Evolutionary conservation across 257 asterid genomes (phyloP), one percentile per base, ranked within the genome.

Genomic region (Agastache rugosa): DNA sequence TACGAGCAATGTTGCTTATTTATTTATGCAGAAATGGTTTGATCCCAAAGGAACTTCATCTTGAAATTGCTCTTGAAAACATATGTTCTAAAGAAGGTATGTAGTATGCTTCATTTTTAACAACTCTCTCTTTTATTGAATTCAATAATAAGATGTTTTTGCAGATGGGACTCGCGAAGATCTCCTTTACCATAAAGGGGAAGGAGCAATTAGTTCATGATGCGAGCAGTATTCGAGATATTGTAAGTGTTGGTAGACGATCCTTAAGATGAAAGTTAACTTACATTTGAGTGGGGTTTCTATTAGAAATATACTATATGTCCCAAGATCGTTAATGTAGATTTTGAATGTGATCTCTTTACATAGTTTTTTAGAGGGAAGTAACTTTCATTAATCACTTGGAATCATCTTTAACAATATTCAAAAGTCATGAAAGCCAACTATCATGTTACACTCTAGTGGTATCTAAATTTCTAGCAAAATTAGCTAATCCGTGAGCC

Each of bases 41-140:
- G 83, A 79, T 84, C 81, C 99, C 99, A 22, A 94, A 92, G 89
- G 85, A 89, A 81, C 93, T 87, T 83, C 99, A 94, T 85, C 99
- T 94, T 74, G 97, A 94, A 74, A 87, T 92, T 80, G 97, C 99
- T 60, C 96, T 94, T 54, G 97, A 97, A 75, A 87, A 90, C 77
- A 75, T 83, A 77, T 69, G 71, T 81, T 70, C 87, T 25, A 87
- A 83, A 85, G 96, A 94, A 83, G 97, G 97, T 27, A 44, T 69
- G 9, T 9, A 55, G 39, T 78, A 58, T 79, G 60, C 69, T 71
- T 77, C 59, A 73, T 67, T 31, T 74, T 63, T 47, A 67, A 63
- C 72, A 54, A 22, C 37, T 63, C 11, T 47, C 12, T 48, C n/a
- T 54, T 45, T 31, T 5, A 50, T 55, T 77, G 45, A 35, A 48